Evolutionary conservation across 371 early-diverging fungal species (phyloP).

Genomic region (Smittium mucronatum): DNA sequence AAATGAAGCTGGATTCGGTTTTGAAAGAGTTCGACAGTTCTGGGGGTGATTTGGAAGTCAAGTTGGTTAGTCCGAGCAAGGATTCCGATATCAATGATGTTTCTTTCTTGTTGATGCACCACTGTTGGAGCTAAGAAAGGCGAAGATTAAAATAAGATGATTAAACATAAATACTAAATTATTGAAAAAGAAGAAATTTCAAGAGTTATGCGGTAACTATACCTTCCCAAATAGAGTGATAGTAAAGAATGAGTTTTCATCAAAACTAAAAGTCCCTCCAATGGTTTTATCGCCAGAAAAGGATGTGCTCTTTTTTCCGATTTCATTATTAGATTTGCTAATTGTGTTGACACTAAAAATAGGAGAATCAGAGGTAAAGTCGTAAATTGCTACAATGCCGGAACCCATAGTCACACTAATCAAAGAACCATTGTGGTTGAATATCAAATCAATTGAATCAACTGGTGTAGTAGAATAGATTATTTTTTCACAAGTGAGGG

Average conservation of each 20-base stretch:
- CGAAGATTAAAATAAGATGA: background rate
- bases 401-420: slow-evolving; percentile 21
- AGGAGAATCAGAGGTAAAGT: slow-evolving; percentile 23
- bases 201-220: slow-evolving; percentile 13
- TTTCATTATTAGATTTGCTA: background rate
- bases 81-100: slow-evolving; percentile 5
- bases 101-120: slow-evolving; percentile 2
- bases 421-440: slow-evolving; percentile 32
- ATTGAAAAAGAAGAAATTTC: background rate
- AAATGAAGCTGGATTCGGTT: background rate
- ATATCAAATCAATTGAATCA: slow-evolving; percentile 23
- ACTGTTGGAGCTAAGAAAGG: slow-evolving; percentile 6
- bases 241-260: slow-evolving; percentile 23
- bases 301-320: background rate
- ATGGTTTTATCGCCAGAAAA: background rate
- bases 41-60: background rate
- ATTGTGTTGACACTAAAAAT: slow-evolving; percentile 12
- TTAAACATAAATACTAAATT: background rate
- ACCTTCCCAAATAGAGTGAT: slow-evolving; percentile 27
- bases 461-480: background rate
- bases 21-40: background rate
- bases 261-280: slow-evolving; percentile 19
- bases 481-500: background rate
- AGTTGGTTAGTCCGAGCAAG: background rate
- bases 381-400: slow-evolving; percentile 20